Base-by-base conservation (phyloP, 2,329 filamentous ascomycete genomes). In the Talaromyces amestolkiae region DNA sequence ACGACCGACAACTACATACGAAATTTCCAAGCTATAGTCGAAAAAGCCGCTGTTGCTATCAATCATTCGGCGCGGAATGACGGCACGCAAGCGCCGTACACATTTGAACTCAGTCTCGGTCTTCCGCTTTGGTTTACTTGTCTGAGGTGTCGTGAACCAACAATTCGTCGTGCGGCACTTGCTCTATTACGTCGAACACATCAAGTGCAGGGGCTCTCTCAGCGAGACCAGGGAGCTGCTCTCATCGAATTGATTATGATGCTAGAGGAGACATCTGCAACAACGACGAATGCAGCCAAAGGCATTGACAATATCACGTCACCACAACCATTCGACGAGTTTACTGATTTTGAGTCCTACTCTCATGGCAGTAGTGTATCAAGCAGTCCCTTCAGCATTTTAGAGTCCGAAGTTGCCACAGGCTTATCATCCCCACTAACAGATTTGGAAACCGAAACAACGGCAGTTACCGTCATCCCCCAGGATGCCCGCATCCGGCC, bases 81-180 rank as follows among this genome's bases (percentile, higher is more conserved):
- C 33, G 71, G 74, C 11, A 70, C 69, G 1, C 70, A 72, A 43
- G 67, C 72, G 5, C 72, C 71, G 7, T 76, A 74, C 33, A 76
- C 73, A 5, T 76, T 76, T 61, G 75, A 77, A 27, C 61, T 76
- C 7, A 69, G 69, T 15, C 62, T 76, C 17, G 73, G 69, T 1
- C 49, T 73, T 10, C 74, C 74, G 2, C 69, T 77, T 2, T 78
- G 70, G 68, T 73, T 77, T 31, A 74, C 72, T 0, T 70, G 70
- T 31, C 66, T 76, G 1, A 69, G 72, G 56, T 78, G 76, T 53
- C 73, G 75, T 9, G 71, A 77, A n/a, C 75, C 74, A 1, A 53
- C 15, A 3, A 68, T 71, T 13, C 73, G 76, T 43, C 74, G 76
- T 2, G 53, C 64, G 1, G 75, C 76, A 24, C 41, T 78, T 1